Evolutionary conservation across 352 stramenopile genomes (phyloP), one percentile per base, ranked within the genome.

Genomic region (Phytopythium litorale): DNA sequence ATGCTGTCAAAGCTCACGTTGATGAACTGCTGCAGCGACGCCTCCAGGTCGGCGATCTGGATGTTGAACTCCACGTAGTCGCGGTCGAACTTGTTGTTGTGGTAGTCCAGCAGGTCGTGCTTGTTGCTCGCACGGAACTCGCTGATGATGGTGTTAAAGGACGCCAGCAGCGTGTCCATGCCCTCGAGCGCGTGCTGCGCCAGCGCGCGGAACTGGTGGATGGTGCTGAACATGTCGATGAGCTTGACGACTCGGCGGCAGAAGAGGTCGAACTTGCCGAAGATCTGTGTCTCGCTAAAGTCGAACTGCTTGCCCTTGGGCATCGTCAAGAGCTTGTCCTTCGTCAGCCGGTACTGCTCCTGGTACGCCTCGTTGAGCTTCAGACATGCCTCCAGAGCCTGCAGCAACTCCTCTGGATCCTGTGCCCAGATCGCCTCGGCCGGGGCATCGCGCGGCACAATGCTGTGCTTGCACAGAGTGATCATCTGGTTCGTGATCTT

Each of bases 41-140:
- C 77, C 71, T 97, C 89, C 11, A 97, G 76, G 56, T 97, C 89
- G 0, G 85, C 84, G 48, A 97, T 94, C 60, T 91, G 82, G 52
- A 97, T 96, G 60, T 97, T 98, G 71, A 98, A 98, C 58, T 97
- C 89, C 11, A 98, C 87, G 62, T 97, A 98, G 65, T 97, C 93
- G 16, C 92, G 75, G 52, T 98, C 92, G 59, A 98, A 98, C 60
- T 94, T 93, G 66, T 94, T 94, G 70, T 90, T 91, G 71, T 93
- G 75, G 66, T 85, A 97, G 62, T 96, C 88, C 1, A 97, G 72
- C 33, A 97, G 57, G 56, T 97, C 87, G 65, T 96, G 87, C 58
- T 91, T 88, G 63, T 92, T 81, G 21, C 50, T 53, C 30, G 70
- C 67, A 33, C 85, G 72, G 63, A 97, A 94, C 46, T 92, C 78